Evolutionary conservation across 2,329 filamentous ascomycete species (phyloP).

Genomic region (Pseudovirgaria hyperparasitica): DNA sequence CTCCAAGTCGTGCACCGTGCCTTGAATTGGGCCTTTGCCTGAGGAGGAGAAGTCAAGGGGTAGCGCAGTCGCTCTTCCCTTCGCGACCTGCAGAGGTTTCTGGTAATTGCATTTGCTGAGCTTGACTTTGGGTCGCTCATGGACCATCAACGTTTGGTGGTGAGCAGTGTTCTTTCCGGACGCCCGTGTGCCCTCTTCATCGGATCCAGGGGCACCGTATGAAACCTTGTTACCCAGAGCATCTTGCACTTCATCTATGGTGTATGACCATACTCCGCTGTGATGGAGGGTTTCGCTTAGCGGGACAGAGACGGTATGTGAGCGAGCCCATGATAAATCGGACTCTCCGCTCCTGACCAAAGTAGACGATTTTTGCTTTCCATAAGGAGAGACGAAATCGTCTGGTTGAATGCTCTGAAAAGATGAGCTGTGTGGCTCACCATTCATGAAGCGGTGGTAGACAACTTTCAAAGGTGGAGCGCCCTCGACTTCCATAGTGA

Average conservation of each 20-base stretch:
- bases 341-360: constrained; percentile 46
- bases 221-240: constrained; percentile 76
- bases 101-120: constrained; percentile 67
- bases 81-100: constrained; percentile 71
- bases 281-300: constrained; percentile 79
- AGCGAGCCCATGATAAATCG: constrained; percentile 69
- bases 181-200: constrained; percentile 54
- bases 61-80: constrained; percentile 52
- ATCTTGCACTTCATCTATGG: constrained; percentile 84
- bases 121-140: constrained; percentile 66
- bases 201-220: constrained; percentile 51
- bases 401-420: constrained; percentile 92
- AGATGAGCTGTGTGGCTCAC: constrained; percentile 69
- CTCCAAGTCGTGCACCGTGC: constrained; percentile 57
- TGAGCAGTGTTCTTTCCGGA: constrained; percentile 50
- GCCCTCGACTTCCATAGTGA: constrained; percentile 72
- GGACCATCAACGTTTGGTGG: constrained; percentile 68
- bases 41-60: constrained; percentile 59
- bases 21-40: constrained; percentile 41
- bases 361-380: constrained; percentile 45
- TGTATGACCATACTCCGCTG: constrained; percentile 76
- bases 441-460: constrained; percentile 81
- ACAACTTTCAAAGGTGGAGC: constrained; percentile 86
- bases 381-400: constrained; percentile 64
- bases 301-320: constrained; percentile 63